These are phyloP conservation scores for Mangifera indica DNA, from an alignment of 345 rosid species.

Conservation along the genomic window DNA sequence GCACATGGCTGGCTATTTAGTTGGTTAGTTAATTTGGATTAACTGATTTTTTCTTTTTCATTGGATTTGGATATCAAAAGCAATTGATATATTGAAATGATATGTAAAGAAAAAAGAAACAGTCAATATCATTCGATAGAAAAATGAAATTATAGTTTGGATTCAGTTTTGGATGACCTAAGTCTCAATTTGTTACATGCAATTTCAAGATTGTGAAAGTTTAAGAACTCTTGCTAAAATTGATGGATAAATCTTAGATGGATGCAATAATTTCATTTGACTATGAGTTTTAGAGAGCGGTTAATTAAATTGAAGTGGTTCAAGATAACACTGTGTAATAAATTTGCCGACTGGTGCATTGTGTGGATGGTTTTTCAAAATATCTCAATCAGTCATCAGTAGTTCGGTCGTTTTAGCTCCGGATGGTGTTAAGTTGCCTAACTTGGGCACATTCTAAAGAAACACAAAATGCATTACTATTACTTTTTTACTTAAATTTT, in stretches of 20 bases:
- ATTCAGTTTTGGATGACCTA: background rate
- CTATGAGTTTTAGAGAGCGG: no score
- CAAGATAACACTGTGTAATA: no score
- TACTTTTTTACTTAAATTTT: no score
- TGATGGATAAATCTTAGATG: background rate
- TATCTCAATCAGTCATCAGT: constrained; percentile 3
- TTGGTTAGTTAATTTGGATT: constrained; percentile 27
- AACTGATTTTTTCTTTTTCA: constrained; percentile 44
- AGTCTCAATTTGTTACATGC: no score
- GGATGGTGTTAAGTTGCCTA: background rate
- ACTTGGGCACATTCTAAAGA: background rate
- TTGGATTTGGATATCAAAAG: constrained; percentile 18
- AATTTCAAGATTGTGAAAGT: background rate
- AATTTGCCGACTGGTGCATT: background rate
- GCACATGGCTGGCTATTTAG: constrained; percentile 23
- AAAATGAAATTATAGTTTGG: background rate
- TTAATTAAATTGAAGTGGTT: no score
- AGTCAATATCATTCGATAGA: constrained; percentile 13
- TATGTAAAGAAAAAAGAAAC: constrained; percentile 1
- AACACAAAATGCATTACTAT: no score
- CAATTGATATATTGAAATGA: constrained; percentile 8
- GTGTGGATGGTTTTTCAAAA: constrained; percentile 14
- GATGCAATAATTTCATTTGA: background rate
- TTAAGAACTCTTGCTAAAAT: background rate
- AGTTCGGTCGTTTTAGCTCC: no score